phyloP scores from a whole-genome alignment of 345 rosid genomes.

The Linum trigynum region DNA sequence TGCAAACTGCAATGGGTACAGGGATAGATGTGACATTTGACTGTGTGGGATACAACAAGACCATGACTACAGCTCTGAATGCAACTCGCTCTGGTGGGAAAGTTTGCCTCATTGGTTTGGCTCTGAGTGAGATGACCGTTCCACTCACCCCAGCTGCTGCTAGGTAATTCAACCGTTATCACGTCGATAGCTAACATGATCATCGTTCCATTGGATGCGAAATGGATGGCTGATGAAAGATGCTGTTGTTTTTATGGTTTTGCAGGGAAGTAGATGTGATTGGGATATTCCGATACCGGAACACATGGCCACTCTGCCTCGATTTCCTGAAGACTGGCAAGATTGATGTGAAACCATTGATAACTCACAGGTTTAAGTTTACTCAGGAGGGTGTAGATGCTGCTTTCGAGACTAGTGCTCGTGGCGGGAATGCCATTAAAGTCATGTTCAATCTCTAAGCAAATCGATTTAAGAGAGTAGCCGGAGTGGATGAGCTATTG shows the following conservation, averaged over 20 bases:
- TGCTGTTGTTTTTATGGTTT: neutral
- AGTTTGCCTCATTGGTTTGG: constrained; percentile 88
- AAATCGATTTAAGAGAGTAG: neutral
- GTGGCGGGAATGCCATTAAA: constrained; percentile 75
- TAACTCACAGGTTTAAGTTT: constrained; percentile 86
- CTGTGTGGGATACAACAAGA: constrained; percentile 83
- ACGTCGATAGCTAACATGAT: neutral
- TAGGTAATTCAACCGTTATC: constrained; percentile 34
- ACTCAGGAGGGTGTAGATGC: constrained; percentile 72
- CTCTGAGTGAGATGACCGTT: constrained; percentile 61
- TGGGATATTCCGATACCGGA: constrained; percentile 67
- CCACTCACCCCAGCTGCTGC: constrained; percentile 89
- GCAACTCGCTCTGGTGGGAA: constrained; percentile 77
- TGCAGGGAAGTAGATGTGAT: constrained; percentile 82
- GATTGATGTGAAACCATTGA: constrained; percentile 78
- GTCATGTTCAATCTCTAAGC: constrained; percentile 74
- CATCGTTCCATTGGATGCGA: constrained; percentile 1
- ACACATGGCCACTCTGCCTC: constrained; percentile 88
- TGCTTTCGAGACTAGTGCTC: constrained; percentile 80
- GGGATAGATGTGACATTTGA: constrained; percentile 69
- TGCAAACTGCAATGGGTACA: constrained; percentile 51
- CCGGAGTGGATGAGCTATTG: neutral
- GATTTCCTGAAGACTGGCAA: constrained; percentile 63
- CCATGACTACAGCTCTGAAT: constrained; percentile 71
- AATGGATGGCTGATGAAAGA: neutral